A percentile compares a stretch with the other conserved stretches of the same genome.
phyloP scores from a whole-genome alignment of 768 basidiomycete genomes.

The Agaricus blazei region DNA sequence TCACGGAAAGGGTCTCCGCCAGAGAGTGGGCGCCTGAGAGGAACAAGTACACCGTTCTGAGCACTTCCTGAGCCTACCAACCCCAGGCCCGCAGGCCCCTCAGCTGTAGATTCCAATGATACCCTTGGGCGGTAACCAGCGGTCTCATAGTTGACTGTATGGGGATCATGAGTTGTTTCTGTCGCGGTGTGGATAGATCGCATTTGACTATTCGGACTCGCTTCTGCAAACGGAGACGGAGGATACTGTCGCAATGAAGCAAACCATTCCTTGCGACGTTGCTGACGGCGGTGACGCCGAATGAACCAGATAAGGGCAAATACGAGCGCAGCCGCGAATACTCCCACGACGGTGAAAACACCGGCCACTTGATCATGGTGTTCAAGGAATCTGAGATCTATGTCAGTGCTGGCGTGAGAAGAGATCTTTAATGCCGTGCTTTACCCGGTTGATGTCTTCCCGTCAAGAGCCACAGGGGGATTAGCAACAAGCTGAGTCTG shows the following conservation, averaged over 20 bases:
- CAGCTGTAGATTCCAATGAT: not conserved
- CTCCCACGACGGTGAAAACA: constrained; percentile 65
- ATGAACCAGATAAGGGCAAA: constrained; percentile 39
- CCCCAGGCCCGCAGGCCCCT: not conserved
- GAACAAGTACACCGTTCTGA: not conserved
- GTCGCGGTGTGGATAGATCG: constrained; percentile 29
- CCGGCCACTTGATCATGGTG: constrained; percentile 69
- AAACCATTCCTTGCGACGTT: constrained; percentile 31
- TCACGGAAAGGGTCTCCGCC: constrained; percentile 31
- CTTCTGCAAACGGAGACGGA: constrained; percentile 16
- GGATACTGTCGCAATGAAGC: constrained; percentile 29
- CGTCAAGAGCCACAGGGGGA: constrained; percentile 24
- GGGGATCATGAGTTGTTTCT: constrained; percentile 10
- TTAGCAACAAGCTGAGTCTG: constrained; percentile 52
- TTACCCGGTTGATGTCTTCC: not conserved
- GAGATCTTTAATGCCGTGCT: not conserved
- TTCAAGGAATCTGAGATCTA: constrained; percentile 47
- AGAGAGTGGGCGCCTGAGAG: constrained; percentile 6
- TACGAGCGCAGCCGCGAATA: constrained; percentile 43
- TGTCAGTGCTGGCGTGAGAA: not conserved
- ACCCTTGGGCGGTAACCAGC: constrained; percentile 2
- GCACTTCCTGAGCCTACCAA: not conserved
- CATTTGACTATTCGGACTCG: constrained; percentile 7
- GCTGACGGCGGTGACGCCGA: constrained; percentile 35
- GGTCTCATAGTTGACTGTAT: not conserved